Evolutionary conservation across 2,329 filamentous ascomycete species (phyloP), one percentile per base, ranked within the genome.

Genomic region (Colletotrichum sp.): DNA sequence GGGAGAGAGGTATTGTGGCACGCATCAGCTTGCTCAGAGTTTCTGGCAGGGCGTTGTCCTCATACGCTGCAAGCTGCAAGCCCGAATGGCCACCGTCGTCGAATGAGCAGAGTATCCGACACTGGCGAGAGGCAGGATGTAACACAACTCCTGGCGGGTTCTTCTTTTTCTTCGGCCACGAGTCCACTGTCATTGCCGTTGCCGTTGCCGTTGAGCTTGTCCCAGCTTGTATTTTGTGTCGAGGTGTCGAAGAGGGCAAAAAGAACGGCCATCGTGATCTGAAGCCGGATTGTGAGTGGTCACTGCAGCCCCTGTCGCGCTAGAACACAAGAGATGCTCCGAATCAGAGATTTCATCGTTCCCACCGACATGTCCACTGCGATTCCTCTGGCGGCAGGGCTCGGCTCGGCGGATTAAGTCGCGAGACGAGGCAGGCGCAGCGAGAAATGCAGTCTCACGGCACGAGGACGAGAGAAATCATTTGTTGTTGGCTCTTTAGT

Each of bases 311-410:
- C 61, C 66, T 43, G 54, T 36, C 38, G n/a, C 59, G 66, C 70
- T 65, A 70, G 29, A 59, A 33, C 47, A 36, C 24, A 55, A 61
- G 18, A 55, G 54, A 34, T 12, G 38, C 21, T 24, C 33, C n/a
- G 47, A 59, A 59, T 51, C 67, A 73, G 61, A 73, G 54, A 70
- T 70, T 73, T 73, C 31, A 24, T 61, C 24, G 55, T 38, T 72
- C 66, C 70, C 61, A 67, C 38, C 18, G 24, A 6, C 16, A 24
- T 9, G 31, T 55, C 38, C 67, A 47, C 21, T 66, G 61, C 36
- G n/a, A 36, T 66, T 13, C 54, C 16, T 24, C 5, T 36, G 29
- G 16, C 36, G 66, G 21, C 36, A 55, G n/a, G 59, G 54, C 15
- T 21, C 31, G 29, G 43, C 63, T 18, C 21, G 55, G 21, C 24